A percentile compares a stretch with the other conserved stretches of the same genome.
phyloP scores from a whole-genome alignment of 1,139 yeast species.

The Kodamaea anthophila region DNA sequence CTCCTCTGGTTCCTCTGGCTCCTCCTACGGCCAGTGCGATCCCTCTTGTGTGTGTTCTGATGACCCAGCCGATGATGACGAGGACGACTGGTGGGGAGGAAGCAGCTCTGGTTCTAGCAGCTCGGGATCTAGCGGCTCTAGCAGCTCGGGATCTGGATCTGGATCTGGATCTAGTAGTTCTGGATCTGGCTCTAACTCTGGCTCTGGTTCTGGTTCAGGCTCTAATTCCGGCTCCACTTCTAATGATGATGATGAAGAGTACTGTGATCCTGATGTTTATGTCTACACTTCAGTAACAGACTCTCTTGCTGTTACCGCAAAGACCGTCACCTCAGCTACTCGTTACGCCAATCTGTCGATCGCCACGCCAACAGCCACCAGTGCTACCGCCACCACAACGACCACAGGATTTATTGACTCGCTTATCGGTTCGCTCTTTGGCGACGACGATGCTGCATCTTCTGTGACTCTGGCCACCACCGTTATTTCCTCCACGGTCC shows the following conservation, averaged over 20 bases:
- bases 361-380: conserved; percentile 6
- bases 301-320: conserved; percentile 2
- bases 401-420: conserved; percentile 3
- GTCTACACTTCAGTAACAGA: no score
- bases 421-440: conserved; percentile 2
- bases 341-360: conserved; percentile 1
- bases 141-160: conserved; percentile 5
- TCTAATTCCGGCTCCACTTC: conserved; percentile 4
- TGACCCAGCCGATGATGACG: background rate
- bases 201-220: conserved; percentile 17
- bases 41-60: conserved; percentile 7
- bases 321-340: background rate
- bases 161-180: conserved; percentile 4
- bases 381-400: conserved; percentile 6
- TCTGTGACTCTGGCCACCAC: conserved; percentile 2
- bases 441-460: conserved; percentile 2
- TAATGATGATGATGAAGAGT: conserved; percentile 18
- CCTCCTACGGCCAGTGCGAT: conserved; percentile 8
- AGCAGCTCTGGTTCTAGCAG: conserved; percentile 13
- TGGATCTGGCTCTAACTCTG: conserved; percentile 8
- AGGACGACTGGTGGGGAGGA: conserved; percentile 2
- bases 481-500: conserved; percentile 2
- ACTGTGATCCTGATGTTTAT: conserved; percentile 1
- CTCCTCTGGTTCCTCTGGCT: conserved; percentile 8
- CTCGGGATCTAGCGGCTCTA: conserved; percentile 5